Conservation (phyloP, 2,329 filamentous ascomycete genomes). For the Aureobasidium sp. region DNA sequence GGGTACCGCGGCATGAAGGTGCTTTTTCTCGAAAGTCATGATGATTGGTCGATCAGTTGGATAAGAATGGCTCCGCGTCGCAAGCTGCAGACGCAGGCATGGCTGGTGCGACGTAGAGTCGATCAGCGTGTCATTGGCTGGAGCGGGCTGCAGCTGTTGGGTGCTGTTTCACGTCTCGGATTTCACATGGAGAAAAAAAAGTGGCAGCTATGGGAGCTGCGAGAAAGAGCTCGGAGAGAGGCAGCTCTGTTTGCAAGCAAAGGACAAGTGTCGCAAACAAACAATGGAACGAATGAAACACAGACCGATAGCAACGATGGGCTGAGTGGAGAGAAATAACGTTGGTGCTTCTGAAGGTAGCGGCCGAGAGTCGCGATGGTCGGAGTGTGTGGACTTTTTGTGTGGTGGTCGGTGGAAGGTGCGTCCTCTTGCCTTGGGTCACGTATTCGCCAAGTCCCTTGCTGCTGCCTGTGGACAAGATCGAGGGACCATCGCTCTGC, state of each 20-base stretch:
- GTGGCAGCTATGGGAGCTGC: neutral
- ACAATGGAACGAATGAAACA: slow-evolving; percentile 9
- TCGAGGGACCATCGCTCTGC: neutral
- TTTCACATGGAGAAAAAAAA: neutral
- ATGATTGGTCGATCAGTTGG: slow-evolving; percentile 5
- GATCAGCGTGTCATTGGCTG: slow-evolving; percentile 10
- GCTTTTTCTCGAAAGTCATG: slow-evolving; percentile 4
- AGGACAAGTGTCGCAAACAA: neutral
- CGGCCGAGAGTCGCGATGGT: slow-evolving; percentile 3
- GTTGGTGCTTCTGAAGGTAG: slow-evolving; percentile 6
- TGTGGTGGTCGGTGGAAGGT: neutral
- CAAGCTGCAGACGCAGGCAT: neutral
- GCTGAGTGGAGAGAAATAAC: slow-evolving; percentile 9
- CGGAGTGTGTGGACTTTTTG: neutral
- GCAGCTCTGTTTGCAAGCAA: neutral
- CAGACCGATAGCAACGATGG: slow-evolving; percentile 2
- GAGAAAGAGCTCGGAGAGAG: neutral
- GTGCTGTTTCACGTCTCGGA: slow-evolving; percentile 2
- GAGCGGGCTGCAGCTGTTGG: neutral
- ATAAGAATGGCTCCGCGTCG: neutral
- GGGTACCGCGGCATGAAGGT: slow-evolving; percentile 4
- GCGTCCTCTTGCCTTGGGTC: neutral
- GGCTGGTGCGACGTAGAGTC: slow-evolving; percentile 11
- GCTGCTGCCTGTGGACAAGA: slow-evolving; percentile 9
- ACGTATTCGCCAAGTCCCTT: slow-evolving; percentile 10